Base-by-base conservation (phyloP, 768 basidiomycete genomes). In the Pisolithus marmoratus region DNA sequence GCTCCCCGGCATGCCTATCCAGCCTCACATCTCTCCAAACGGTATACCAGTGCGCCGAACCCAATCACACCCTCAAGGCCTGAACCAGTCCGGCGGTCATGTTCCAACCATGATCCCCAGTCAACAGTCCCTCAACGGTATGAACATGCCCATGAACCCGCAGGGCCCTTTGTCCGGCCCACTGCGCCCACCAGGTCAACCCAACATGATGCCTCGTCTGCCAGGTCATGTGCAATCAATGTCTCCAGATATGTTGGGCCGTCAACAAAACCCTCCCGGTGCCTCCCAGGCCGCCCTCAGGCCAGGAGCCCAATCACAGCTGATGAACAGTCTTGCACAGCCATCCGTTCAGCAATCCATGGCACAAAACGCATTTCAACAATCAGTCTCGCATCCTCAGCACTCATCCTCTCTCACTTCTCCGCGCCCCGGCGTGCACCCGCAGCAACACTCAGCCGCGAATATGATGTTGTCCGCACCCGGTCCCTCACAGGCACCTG, bases 31-130 rank as follows among this genome's bases (percentile, higher is more conserved):
- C 55, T 67, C 63, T 51, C 63, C 64, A 4, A 67, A 66, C 55
- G 67, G 71, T 38, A 63, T 63, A 42, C 59, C 55, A 19, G 63
- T 77, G 43, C 78, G 84, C 52, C 78, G 84, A 60, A 76, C 75
- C n/a, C 68, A 72, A 53, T 80, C 83, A 20, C 84, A 85, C 66
- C 76, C 81, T 5, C 74, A 77, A 55, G 65, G 59, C 65, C 59
- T 76, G 52, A 75, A 70, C 58, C 70, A 74, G 38, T 55, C 64
- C 14, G 67, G 63, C 46, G 66, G 55, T 26, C 74, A 73, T 59
- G 63, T 60, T 47, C 56, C 63, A 15, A 64, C 65, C 38, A 70
- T 74, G 51, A 72, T 71, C 57, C 60, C 70, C 26, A 60, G 61
- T 31, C 70, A 66, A 34, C 70, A 72, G 34, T 63, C 61, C 22